A percentile compares a stretch with the other conserved stretches of the same genome.
Conservation (phyloP, 345 rosid species). For the Syzygium jambos region DNA sequence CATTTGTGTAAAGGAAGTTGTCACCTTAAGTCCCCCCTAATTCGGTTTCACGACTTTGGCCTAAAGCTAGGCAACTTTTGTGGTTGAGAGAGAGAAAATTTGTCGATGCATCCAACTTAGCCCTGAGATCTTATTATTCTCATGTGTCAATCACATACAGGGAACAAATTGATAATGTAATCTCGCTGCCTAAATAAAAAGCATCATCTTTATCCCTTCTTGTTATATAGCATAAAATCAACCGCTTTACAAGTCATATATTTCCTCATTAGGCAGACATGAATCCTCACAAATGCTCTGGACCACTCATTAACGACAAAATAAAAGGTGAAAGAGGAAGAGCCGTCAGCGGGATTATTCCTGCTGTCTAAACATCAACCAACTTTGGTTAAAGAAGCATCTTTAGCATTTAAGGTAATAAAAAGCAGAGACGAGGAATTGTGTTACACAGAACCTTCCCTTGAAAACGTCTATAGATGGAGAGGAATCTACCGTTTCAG, state of each 20-base stretch:
- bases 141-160: not conserved
- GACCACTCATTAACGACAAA: not conserved
- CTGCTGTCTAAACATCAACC: not conserved
- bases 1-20: not conserved
- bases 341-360: not conserved
- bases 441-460: conserved; percentile 5
- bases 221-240: not conserved
- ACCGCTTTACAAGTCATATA: not conserved
- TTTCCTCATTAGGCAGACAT: not conserved
- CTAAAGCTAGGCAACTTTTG: not conserved
- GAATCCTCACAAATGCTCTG: not conserved
- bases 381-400: not conserved
- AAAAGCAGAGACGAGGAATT: not conserved
- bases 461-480: not conserved
- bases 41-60: not conserved
- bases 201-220: not conserved
- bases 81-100: not conserved
- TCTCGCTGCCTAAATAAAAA: not conserved
- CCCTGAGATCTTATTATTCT: not conserved
- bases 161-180: not conserved
- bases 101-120: not conserved
- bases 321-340: not conserved
- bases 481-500: not conserved
- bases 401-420: conserved; percentile 13
- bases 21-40: no score